Evolutionary conservation across 2,329 filamentous ascomycete species (phyloP), one percentile per base, ranked within the genome.

Genomic region (Botrytis porri): DNA sequence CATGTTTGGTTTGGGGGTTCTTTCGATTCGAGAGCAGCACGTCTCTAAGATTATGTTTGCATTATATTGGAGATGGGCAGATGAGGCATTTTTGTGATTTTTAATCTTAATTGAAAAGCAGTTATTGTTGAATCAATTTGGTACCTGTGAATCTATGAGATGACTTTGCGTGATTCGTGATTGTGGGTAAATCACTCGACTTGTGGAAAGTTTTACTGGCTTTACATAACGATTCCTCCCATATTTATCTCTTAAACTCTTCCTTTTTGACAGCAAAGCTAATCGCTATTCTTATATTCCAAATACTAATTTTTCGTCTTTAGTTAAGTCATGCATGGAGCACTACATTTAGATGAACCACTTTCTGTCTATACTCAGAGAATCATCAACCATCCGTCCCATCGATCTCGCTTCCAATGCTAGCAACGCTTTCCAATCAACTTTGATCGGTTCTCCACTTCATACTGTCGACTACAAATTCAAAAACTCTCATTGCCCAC

Each of bases 81-180:
- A 69, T 8, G 48, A 69, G 35, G 48, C 65, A 69, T 57, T 66
- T 69, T 57, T 57, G 48, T 69, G 65, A 69, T 69, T 69, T 67
- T 69, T 57, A 41, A 57, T 37, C 37, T 69, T 69, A 57, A 69
- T 69, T 67, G 48, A 59, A 69, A 69, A 69, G 48, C 48, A 32
- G 10, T 67, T 67, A 67, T 32, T 57, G 25, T 41, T 69, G 9
- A 67, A 69, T 7, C 3, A 57, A 9, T 25, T 2, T 43, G 48
- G 25, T 22, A 25, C 3, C 1, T 18, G 6, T 32, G 48, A 12
- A 29, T 57, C 4, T 22, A 16, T 25, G 22, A 16, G 1, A 18
- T 57, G 48, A 69, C 2, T 37, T 37, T n/a, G 29, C 14, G 41
- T 66, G 63, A 16, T 54, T 66, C 14, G 25, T 54, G 14, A 29